A percentile compares a stretch with the other conserved stretches of the same genome.
Conservation (phyloP, 192 early-diverging fungal genomes). For the Podila verticillata region DNA sequence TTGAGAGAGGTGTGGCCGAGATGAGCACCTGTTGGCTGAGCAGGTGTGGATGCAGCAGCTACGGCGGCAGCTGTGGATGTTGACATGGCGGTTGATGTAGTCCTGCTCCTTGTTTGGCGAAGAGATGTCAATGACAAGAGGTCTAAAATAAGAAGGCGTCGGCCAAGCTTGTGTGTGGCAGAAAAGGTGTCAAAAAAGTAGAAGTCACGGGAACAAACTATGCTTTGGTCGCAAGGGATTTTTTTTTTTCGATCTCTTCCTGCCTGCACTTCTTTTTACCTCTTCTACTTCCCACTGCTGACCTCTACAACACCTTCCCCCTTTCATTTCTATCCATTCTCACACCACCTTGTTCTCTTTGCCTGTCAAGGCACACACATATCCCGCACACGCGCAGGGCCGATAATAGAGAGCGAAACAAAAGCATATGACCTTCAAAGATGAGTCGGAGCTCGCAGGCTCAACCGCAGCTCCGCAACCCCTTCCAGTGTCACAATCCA, state of each 20-base stretch:
- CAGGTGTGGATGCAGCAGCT: conserved; percentile 43
- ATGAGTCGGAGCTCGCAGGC: too few species aligned
- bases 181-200: too few species aligned
- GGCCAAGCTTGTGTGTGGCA: too few species aligned
- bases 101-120: background rate
- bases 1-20: conserved; percentile 64
- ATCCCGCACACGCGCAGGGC: background rate
- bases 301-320: background rate
- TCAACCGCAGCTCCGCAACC: too few species aligned
- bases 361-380: background rate
- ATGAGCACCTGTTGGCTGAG: conserved; percentile 52
- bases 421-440: too few species aligned
- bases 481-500: background rate
- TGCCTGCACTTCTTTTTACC: background rate
- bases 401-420: too few species aligned
- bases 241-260: background rate
- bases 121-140: background rate
- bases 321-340: background rate
- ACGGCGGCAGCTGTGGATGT: conserved; percentile 47
- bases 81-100: conserved; percentile 13
- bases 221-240: too few species aligned
- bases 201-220: too few species aligned
- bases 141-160: background rate
- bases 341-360: background rate
- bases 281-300: background rate